These are phyloP conservation scores for Tubosaeta sp. DNA, from an alignment of 768 basidiomycete species.

Conservation along the genomic window DNA sequence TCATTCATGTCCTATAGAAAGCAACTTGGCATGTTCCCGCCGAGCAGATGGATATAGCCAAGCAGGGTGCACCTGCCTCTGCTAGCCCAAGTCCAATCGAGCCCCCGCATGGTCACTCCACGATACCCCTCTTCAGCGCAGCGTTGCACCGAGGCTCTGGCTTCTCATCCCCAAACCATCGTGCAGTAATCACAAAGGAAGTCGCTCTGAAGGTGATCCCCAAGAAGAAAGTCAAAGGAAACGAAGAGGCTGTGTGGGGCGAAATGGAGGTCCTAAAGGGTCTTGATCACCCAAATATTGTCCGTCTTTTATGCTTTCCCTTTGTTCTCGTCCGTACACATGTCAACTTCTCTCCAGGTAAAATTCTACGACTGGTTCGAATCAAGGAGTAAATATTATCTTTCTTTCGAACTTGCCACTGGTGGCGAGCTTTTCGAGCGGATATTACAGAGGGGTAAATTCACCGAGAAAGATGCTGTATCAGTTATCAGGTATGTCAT, in stretches of 20 bases:
- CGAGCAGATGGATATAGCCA: conserved; percentile 52
- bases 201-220: conserved; percentile 88
- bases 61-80: conserved; percentile 52
- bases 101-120: conserved; percentile 15
- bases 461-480: conserved; percentile 90
- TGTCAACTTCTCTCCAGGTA: conserved; percentile 48
- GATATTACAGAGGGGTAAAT: conserved; percentile 80
- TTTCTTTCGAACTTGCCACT: conserved; percentile 90
- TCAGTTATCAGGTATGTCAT: conserved; percentile 60
- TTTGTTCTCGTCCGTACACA: neutral
- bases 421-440: conserved; percentile 95
- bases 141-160: conserved; percentile 19
- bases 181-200: conserved; percentile 50
- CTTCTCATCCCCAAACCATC: conserved; percentile 22
- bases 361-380: conserved; percentile 98
- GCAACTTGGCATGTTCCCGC: conserved; percentile 76
- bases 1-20: conserved; percentile 36
- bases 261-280: conserved; percentile 94
- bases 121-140: conserved; percentile 29
- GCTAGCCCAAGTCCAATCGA: conserved; percentile 19
- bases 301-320: conserved; percentile 32
- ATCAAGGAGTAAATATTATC: conserved; percentile 88
- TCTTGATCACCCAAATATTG: conserved; percentile 88
- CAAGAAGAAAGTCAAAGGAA: conserved; percentile 94
- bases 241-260: conserved; percentile 81